Conservation (phyloP, 768 basidiomycete genomes). For the Chalciporus chontae region DNA sequence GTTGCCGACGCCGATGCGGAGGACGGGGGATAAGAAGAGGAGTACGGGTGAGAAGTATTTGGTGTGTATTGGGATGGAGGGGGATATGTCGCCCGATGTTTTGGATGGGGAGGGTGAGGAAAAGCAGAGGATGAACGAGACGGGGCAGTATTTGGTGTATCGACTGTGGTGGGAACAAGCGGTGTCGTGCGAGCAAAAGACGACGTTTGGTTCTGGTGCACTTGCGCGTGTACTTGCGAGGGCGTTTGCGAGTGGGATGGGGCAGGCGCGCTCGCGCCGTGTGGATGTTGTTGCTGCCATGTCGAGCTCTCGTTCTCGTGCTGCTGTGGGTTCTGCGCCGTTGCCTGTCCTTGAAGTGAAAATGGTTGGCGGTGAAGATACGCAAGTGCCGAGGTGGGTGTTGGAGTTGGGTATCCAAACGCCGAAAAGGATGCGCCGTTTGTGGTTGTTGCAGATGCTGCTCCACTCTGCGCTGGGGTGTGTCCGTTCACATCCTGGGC, state of each 20-base stretch:
- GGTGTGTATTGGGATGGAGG: slow-evolving; percentile 21
- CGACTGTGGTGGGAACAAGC: slow-evolving; percentile 28
- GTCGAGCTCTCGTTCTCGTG: slow-evolving; percentile 17
- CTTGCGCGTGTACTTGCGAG: slow-evolving; percentile 20
- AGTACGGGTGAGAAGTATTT: slow-evolving; percentile 14
- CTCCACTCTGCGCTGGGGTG: neutral
- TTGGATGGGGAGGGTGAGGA: slow-evolving; percentile 9
- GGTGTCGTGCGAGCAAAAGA: slow-evolving; percentile 27
- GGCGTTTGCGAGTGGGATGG: slow-evolving; percentile 15
- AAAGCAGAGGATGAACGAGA: slow-evolving; percentile 12
- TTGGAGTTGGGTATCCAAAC: slow-evolving; percentile 22
- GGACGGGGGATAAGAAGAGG: slow-evolving; percentile 12
- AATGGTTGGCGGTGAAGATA: slow-evolving; percentile 23
- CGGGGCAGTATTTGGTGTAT: slow-evolving; percentile 8
- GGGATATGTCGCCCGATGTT: slow-evolving; percentile 20
- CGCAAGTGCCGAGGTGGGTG: slow-evolving; percentile 16
- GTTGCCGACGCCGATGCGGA: slow-evolving; percentile 16
- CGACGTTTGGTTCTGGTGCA: slow-evolving; percentile 10
- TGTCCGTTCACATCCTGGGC: slow-evolving; percentile 14
- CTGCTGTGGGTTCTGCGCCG: slow-evolving; percentile 18
- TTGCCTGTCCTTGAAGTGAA: slow-evolving; percentile 15
- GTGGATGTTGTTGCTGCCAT: slow-evolving; percentile 27
- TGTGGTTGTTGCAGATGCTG: neutral
- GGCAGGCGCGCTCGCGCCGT: slow-evolving; percentile 5
- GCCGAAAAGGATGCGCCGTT: slow-evolving; percentile 19